Evolutionary conservation across 1,139 yeast genomes (phyloP), one percentile per base, ranked within the genome.

Genomic region (Scheffersomyces insectosa): DNA sequence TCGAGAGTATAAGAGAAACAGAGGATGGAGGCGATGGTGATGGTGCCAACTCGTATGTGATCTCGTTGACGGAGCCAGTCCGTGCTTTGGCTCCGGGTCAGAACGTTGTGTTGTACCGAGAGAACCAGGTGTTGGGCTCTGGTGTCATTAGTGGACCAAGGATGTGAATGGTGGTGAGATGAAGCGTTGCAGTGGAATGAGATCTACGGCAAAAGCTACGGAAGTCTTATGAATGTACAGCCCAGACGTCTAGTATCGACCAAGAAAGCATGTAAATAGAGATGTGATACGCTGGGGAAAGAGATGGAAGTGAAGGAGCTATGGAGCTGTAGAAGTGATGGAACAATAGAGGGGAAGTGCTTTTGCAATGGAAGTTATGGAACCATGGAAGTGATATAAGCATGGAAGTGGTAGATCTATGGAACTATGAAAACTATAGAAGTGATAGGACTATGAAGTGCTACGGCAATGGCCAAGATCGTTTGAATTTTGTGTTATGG

Each of bases 61-160:
- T 85, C 23, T 56, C 52, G 16, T 66, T 87, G 31, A 49, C 49
- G 1, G 64, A 70, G 3, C 62, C 66, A 29, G 82, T 79, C 31
- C 66, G 91, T 40, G 97, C 96, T 0, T 79, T 93, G 59, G 93
- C 97, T 0, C 89, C 95, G 0, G 99, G 98, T 0, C 99, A 93
- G 60, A 84, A 79, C 52, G 66, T 90, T 16, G 96, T 88, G 1
- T 60, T 91, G 9, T 93, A 91, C 61, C 68, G 75, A 36, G 79
- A 75, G 2, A 84, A 82, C 41, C 68, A 80, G 43, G 85, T 95
- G 1, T 60, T 93, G 13, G 98, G 98, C 0, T 80, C 91, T 27
- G 98, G 98, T 1, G 56, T 64, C 4, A 57, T 72, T 5, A 34
- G 42, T 7, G 43, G 46, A 16, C 54, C 69, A 28, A 46, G 33